Evolutionary conservation across 1,284 basidiomycete species (phyloP).

Genomic region (Anthracocystis panici-leucophaei): DNA sequence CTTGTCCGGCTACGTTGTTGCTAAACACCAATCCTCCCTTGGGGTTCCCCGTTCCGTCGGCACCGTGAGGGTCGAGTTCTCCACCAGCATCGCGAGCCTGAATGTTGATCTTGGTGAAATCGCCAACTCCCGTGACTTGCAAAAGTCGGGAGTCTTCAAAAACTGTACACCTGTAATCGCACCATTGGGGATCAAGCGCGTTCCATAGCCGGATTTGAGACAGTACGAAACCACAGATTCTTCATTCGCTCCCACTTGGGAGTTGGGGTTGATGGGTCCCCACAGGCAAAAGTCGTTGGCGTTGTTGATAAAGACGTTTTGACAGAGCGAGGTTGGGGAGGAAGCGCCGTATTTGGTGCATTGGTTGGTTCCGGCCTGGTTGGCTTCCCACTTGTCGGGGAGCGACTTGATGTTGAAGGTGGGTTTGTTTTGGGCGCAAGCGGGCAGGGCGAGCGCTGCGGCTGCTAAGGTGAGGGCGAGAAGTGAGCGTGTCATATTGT

Average conservation of each 20-base stretch:
- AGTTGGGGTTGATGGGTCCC: constrained; percentile 47
- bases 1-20: constrained; percentile 39
- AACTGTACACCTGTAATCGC: constrained; percentile 80
- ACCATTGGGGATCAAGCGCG: constrained; percentile 81
- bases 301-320: constrained; percentile 66
- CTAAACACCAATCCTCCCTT: constrained; percentile 52
- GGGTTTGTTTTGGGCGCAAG: constrained; percentile 43
- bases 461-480: constrained; percentile 16
- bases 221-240: constrained; percentile 80
- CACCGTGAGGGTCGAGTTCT: constrained; percentile 60
- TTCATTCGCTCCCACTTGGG: constrained; percentile 69
- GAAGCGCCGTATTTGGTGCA: constrained; percentile 59
- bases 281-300: constrained; percentile 65
- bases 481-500: constrained; percentile 27
- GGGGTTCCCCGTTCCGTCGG: constrained; percentile 55
- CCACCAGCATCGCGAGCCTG: constrained; percentile 44
- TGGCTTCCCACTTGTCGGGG: constrained; percentile 63
- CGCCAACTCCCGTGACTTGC: constrained; percentile 77
- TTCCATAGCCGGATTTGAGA: constrained; percentile 72
- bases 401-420: constrained; percentile 53
- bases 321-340: constrained; percentile 51
- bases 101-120: constrained; percentile 75
- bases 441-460: constrained; percentile 13
- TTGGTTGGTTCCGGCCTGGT: constrained; percentile 62
- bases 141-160: constrained; percentile 77